These are phyloP conservation scores for Schoenoplectus triqueter DNA, from an alignment of 202 grass and related monocot species.

Conservation along the genomic window DNA sequence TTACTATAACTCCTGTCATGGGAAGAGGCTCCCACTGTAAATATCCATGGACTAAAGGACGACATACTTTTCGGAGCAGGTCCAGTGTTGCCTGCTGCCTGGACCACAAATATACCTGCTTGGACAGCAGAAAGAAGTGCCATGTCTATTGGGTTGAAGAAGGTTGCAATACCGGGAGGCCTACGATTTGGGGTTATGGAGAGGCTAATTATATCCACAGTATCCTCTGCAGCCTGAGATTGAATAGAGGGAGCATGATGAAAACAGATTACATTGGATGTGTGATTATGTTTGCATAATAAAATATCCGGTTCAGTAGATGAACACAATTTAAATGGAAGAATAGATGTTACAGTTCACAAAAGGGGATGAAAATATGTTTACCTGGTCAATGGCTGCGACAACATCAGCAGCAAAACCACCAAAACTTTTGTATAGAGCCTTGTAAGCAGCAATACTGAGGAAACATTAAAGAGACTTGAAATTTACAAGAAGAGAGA, in stretches of 20 bases:
- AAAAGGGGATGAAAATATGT: neutral
- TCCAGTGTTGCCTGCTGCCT: constrained; percentile 96
- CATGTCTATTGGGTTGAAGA: constrained; percentile 99
- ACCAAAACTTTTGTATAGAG: constrained; percentile 97
- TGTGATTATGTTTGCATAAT: neutral
- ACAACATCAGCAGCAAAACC: constrained; percentile 99
- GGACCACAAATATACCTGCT: constrained; percentile 94
- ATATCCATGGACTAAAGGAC: constrained; percentile 98
- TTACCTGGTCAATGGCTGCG: constrained; percentile 97
- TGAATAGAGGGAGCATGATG: constrained; percentile 16
- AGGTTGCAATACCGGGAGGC: constrained; percentile 84
- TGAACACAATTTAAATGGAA: constrained; percentile 10
- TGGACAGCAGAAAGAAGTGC: constrained; percentile 80
- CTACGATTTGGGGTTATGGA: constrained; percentile 97
- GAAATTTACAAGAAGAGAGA: constrained; percentile 17
- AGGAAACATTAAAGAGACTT: constrained; percentile 24
- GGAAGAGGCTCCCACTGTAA: constrained; percentile 91
- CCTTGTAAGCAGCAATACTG: constrained; percentile 99
- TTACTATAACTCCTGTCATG: constrained; percentile 95
- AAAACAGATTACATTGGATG: neutral
- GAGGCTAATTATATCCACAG: constrained; percentile 91
- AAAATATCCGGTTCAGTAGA: neutral
- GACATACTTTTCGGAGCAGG: constrained; percentile 90
- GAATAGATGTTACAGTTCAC: neutral
- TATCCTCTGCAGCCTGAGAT: constrained; percentile 95